A percentile compares a stretch with the other conserved stretches of the same genome.
Evolutionary conservation across 2,329 filamentous ascomycete species (phyloP).

Genomic region (Huntiella bhutanensis): DNA sequence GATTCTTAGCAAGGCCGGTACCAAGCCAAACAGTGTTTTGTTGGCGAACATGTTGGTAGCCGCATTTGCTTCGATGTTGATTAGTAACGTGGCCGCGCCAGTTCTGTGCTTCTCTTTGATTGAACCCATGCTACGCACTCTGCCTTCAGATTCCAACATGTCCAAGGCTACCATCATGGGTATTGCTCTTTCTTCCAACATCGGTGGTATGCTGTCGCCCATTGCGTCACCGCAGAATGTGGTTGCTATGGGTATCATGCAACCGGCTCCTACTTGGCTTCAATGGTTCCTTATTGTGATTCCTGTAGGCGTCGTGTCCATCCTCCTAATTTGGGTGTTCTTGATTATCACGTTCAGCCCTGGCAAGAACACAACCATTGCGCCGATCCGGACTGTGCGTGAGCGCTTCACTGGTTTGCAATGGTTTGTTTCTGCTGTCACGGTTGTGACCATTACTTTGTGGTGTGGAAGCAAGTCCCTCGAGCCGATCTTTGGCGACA

Average conservation of each 20-base stretch:
- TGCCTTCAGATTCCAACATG: constrained; percentile 79
- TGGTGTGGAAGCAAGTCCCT: constrained; percentile 90
- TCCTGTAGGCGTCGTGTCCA: constrained; percentile 76
- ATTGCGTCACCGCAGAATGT: constrained; percentile 97
- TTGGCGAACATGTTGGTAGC: constrained; percentile 98
- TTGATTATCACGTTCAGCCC: constrained; percentile 74
- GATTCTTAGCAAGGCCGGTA: constrained; percentile 88
- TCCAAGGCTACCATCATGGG: constrained; percentile 88
- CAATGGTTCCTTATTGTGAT: constrained; percentile 95
- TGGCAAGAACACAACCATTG: constrained; percentile 67
- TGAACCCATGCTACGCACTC: constrained; percentile 86
- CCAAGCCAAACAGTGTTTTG: constrained; percentile 70
- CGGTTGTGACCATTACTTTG: constrained; percentile 63
- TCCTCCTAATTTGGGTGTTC: constrained; percentile 75
- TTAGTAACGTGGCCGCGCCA: constrained; percentile 92
- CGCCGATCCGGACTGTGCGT: constrained; percentile 75
- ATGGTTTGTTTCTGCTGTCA: constrained; percentile 79
- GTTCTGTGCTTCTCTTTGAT: constrained; percentile 97
- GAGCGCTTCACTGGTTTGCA: constrained; percentile 78
- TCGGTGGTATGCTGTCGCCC: constrained; percentile 87
- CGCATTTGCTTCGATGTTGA: constrained; percentile 96
- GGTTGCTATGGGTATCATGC: constrained; percentile 90
- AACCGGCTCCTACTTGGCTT: constrained; percentile 76
- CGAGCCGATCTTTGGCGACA: constrained; percentile 77
- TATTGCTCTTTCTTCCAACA: constrained; percentile 85